Evolutionary conservation across 345 rosid genomes (phyloP), one percentile per base, ranked within the genome.

Genomic region (Aurinia saxatilis): DNA sequence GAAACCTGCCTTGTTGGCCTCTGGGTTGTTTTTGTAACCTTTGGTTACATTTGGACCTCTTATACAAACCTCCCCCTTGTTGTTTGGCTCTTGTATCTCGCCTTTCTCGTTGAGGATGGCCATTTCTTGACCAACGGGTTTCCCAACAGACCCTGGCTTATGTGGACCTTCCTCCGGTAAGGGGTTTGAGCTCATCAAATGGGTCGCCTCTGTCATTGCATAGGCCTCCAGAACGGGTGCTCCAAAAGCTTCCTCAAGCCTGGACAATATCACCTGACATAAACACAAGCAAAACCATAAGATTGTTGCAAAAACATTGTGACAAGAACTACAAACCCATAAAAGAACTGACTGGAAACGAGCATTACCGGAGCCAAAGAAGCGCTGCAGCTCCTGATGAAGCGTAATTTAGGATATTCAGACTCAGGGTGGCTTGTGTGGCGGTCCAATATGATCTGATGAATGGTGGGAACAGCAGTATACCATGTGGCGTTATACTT

Each of bases 171-270:
- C 75, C 60, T 85, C 95, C 0, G 93, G 93, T 55, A 87, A 77
- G 2, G 96, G 95, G 65, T 87, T 90, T 0, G 97, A 83, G 11
- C 86, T 50, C 95, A 87, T 90, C 76, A 85, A 31, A 52, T 87
- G 95, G 7, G 87, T 61, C 4, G 96, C 98, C 46, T 91, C 98
- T 0, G 96, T 85, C 98, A 91, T 91, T 10, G 98, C 98, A 57
- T 91, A 91, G 7, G 98, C 89, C 77, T 91, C 96, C 8, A 91
- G 74, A 5, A 91, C 96, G 0, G 96, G 98, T 29, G 95, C 91
- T 8, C 77, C 82, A 47, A 87, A 91, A 5, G 80, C 77, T 68
- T 81, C 88, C 73, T 91, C 98, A 0, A 91, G 89, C 73, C 87
- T 85, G 1, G 79, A 75, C 74, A 87, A 65, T 55, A 91, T 80